Evolutionary conservation across 176 grass and related monocot species (phyloP), one percentile per base, ranked within the genome.

Genomic region (Phragmites australis): DNA sequence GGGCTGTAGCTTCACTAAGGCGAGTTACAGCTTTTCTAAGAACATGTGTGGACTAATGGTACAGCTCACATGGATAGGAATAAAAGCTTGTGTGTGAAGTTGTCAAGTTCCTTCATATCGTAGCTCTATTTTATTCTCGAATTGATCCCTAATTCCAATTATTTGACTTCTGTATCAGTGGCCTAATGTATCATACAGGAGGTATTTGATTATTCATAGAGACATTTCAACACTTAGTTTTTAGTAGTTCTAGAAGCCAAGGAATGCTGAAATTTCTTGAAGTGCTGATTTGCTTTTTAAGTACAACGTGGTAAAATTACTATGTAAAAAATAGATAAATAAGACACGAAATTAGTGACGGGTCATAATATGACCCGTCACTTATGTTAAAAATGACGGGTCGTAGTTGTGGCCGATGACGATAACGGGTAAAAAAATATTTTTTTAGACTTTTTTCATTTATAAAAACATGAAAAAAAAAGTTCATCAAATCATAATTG

Each of bases 21-120:
- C 65, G 32, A 80, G 77, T 55, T 26, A 64, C 27, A 30, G 39
- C 34, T n/a, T 68, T 55, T 68, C 77, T 26, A 55, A 12, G 47
- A 10, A 12, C 39, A 74, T 14, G 30, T 74, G 30, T 40, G 40
- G 9, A 55, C 53, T 43, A 13, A 57, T 23, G 52, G 51, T 58
- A 57, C 72, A 80, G 14, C 50, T 68, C 63, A 44, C 48, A 68
- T 31, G 77, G 34, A 80, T 54, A 15, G 68, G 47, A 79, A 54
- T 25, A 41, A 29, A 52, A 54, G 22, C 37, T 55, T 53, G 34
- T 27, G 34, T 21, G 66, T 23, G 9, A 68, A 27, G 62, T 39
- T 26, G 18, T 34, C 43, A 55, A 68, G 15, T 67, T 56, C 34
- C 8, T n/a, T n/a, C n/a, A n/a, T n/a, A n/a, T n/a, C n/a, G n/a